Conservation (phyloP, 257 asterid genomes). For the Solanum chaucha region DNA sequence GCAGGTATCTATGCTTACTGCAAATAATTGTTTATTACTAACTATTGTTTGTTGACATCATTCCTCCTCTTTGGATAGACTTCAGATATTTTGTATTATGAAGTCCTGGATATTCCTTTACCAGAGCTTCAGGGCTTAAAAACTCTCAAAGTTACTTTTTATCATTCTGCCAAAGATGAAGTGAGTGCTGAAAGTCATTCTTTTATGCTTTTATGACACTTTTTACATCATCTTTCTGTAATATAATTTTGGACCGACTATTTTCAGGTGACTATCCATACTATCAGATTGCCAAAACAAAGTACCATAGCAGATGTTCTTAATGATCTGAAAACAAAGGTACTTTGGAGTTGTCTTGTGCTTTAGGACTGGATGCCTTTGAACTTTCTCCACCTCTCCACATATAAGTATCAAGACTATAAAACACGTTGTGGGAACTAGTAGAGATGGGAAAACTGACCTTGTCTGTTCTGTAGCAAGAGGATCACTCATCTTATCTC, state of each 20-base stretch:
- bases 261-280: constrained; percentile 59
- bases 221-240: not conserved
- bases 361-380: not conserved
- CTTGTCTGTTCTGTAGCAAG: not conserved
- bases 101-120: constrained; percentile 84
- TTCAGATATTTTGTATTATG: constrained; percentile 86
- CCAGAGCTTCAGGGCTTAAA: constrained; percentile 90
- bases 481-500: not conserved
- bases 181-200: constrained; percentile 27
- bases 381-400: not conserved
- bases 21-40: not conserved
- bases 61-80: constrained; percentile 23
- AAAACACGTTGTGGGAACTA: not conserved
- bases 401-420: not conserved
- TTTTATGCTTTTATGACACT: not conserved
- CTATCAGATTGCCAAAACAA: constrained; percentile 74
- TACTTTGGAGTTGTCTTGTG: not conserved
- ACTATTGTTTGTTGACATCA: not conserved
- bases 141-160: constrained; percentile 84
- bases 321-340: constrained; percentile 64
- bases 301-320: constrained; percentile 76
- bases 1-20: not conserved
- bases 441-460: not conserved
- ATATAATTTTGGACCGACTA: constrained; percentile 6
- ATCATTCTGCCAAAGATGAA: constrained; percentile 77